Percentiles rank a stretch among this genome's conserved stretches.
Conservation (phyloP, 164 flowering plant genomes). For the grape (Vitis vinifera) region ASM3070453v1 NC_081807.1:5412001-5412500, state of each 20-base stretch:
- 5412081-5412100: conserved; percentile 77
- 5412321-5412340: neutral
- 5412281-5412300: neutral
- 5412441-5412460: too few relatives aligned
- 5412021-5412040: conserved; percentile 56
- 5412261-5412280: conserved; percentile 74
- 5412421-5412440: too few relatives aligned
- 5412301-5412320: too few relatives aligned
- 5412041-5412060: conserved; percentile 78
- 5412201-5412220: conserved; percentile 66
- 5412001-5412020: conserved; percentile 41
- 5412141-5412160: neutral
- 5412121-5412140: neutral
- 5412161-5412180: neutral
- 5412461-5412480: too few relatives aligned
- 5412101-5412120: conserved; percentile 33
- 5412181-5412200: conserved; percentile 71
- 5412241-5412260: conserved; percentile 85
- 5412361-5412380: too few relatives aligned
- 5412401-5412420: too few relatives aligned
- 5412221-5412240: conserved; percentile 79
- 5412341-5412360: neutral
- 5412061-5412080: conserved; percentile 67
- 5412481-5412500: too few relatives aligned
- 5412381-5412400: too few relatives aligned